Conservation (phyloP, 495 filamentous ascomycete genomes). For the Tuber brumale region DNA sequence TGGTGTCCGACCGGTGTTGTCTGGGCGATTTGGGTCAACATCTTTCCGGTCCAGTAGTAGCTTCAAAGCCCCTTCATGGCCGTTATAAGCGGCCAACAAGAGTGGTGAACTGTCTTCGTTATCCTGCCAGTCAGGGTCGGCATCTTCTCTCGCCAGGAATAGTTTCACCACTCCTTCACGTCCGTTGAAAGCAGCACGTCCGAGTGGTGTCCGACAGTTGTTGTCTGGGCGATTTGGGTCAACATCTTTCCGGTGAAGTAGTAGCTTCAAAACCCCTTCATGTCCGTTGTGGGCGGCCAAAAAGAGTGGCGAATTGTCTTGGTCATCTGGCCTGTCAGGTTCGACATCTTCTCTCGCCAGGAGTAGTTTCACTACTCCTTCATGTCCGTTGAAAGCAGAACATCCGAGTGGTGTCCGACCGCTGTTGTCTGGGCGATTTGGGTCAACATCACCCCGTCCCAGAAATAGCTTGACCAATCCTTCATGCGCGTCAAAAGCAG, state of each 20-base stretch:
- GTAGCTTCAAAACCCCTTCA: too few species aligned
- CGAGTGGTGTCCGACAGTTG: too few species aligned
- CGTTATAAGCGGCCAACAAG: fast-evolving
- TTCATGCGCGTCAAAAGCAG: neutral
- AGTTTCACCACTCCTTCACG: neutral
- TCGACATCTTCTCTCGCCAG: neutral
- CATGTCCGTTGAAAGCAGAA: neutral
- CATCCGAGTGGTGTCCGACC: neutral
- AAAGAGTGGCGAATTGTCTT: neutral
- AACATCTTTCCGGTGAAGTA: too few species aligned
- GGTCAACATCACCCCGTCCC: neutral
- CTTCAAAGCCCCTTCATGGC: neutral
- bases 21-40: neutral
- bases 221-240: too few species aligned
- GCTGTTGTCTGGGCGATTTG: neutral
- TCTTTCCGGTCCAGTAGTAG: neutral
- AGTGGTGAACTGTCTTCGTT: neutral
- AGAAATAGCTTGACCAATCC: neutral
- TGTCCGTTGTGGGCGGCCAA: neutral
- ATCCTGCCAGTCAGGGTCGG: neutral
- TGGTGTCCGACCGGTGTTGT: too few species aligned
- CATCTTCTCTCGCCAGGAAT: neutral
- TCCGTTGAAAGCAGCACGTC: too few species aligned
- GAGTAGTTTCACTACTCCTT: neutral
- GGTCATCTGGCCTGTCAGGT: neutral